A percentile compares a stretch with the other conserved stretches of the same genome.
Conservation (phyloP, 2,329 filamentous ascomycete genomes). For the Nemania sp. region DNA sequence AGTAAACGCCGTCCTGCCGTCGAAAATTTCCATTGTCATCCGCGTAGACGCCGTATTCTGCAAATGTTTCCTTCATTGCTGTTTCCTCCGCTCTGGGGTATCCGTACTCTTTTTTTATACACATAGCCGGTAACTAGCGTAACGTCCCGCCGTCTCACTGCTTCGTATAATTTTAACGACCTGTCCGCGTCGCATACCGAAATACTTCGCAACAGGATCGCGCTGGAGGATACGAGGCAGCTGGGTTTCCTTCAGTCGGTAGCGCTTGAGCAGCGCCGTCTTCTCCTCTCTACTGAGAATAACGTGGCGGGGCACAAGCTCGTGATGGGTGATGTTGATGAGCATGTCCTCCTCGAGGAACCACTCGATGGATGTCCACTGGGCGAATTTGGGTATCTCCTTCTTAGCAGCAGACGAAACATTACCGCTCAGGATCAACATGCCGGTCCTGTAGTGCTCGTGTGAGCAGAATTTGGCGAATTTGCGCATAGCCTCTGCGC, state of each 20-base stretch:
- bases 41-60: slow-evolving; percentile 43
- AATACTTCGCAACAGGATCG: slow-evolving; percentile 92
- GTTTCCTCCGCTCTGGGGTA: slow-evolving; percentile 6
- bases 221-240: slow-evolving; percentile 90
- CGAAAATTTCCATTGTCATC: slow-evolving; percentile 38
- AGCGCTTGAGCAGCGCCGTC: slow-evolving; percentile 83
- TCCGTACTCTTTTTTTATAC: slow-evolving; percentile 58
- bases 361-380: slow-evolving; percentile 86
- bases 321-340: slow-evolving; percentile 98
- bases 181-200: slow-evolving; percentile 89
- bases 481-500: slow-evolving; percentile 89
- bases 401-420: slow-evolving; percentile 90
- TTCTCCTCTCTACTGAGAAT: slow-evolving; percentile 93
- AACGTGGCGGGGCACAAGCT: slow-evolving; percentile 94
- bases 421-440: slow-evolving; percentile 86
- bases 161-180: slow-evolving; percentile 98
- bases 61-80: slow-evolving; percentile 34
- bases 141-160: slow-evolving; percentile 94
- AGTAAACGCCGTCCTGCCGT: slow-evolving; percentile 41
- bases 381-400: slow-evolving; percentile 81
- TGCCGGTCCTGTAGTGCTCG: slow-evolving; percentile 87
- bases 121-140: slow-evolving; percentile 89
- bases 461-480: slow-evolving; percentile 86
- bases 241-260: slow-evolving; percentile 97
- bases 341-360: slow-evolving; percentile 96